Conservation (phyloP, 2,329 filamentous ascomycete genomes). For the Claviceps monticola region DNA sequence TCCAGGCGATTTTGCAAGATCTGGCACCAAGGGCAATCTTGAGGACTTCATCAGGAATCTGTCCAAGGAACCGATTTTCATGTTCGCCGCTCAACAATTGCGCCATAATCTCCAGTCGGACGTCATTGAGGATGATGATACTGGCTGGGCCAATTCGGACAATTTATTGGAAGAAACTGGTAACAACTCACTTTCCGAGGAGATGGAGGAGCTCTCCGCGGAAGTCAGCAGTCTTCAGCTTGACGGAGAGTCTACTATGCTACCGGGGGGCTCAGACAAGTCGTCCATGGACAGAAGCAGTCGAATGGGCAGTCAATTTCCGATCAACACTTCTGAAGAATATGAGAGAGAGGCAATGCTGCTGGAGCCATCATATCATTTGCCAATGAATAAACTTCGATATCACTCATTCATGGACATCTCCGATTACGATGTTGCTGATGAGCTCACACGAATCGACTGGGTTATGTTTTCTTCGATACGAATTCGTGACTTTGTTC, state of each 20-base stretch:
- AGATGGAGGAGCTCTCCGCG: slow-evolving; percentile 23
- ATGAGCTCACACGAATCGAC: slow-evolving; percentile 88
- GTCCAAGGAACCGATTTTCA: slow-evolving; percentile 67
- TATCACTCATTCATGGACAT: slow-evolving; percentile 87
- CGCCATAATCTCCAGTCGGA: slow-evolving; percentile 57
- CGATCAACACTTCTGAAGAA: slow-evolving; percentile 56
- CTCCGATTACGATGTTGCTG: slow-evolving; percentile 71
- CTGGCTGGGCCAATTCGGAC: slow-evolving; percentile 80
- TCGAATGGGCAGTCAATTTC: slow-evolving; percentile 30
- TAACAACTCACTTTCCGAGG: slow-evolving; percentile 23
- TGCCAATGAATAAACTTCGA: slow-evolving; percentile 67
- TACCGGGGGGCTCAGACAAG: slow-evolving; percentile 32
- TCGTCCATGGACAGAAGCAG: slow-evolving; percentile 27
- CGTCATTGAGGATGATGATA: slow-evolving; percentile 78
- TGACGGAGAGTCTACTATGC: slow-evolving; percentile 31
- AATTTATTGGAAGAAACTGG: slow-evolving; percentile 26
- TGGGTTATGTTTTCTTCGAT: slow-evolving; percentile 98
- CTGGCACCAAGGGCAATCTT: slow-evolving; percentile 56
- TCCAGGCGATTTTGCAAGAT: slow-evolving; percentile 81
- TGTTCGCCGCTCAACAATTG: slow-evolving; percentile 76
- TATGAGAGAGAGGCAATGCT: slow-evolving; percentile 66
- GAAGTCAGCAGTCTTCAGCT: slow-evolving; percentile 36
- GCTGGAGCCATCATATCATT: slow-evolving; percentile 54
- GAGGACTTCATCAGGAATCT: slow-evolving; percentile 63
- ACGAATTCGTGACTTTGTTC: slow-evolving; percentile 79